Conservation (phyloP, 441 rosid genomes). For the Bocquillonia castaneifolia region DNA sequence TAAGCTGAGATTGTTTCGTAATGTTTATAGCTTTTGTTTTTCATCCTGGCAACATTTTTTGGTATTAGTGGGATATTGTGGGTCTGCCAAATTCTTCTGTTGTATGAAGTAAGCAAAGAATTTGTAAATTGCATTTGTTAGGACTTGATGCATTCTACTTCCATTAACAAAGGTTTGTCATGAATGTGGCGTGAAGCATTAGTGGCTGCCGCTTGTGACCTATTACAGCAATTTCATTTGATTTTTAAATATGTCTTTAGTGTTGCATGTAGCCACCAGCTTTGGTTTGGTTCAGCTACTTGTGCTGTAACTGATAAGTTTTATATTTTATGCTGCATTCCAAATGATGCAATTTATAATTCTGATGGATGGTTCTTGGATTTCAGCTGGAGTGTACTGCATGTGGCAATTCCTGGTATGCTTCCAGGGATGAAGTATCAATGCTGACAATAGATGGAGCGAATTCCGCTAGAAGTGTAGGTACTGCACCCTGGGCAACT, state of each 20-base stretch:
- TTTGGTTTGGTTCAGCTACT: not conserved
- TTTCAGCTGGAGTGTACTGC: constrained; percentile 81
- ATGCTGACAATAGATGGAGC: constrained; percentile 65
- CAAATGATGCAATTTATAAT: not conserved
- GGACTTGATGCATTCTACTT: not conserved
- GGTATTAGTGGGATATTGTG: too few species aligned
- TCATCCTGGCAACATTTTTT: too few species aligned
- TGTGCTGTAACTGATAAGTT: not conserved
- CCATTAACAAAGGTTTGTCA: not conserved
- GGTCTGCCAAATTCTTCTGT: constrained; percentile 1
- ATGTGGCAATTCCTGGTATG: constrained; percentile 89
- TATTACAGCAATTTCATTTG: not conserved
- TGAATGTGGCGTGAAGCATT: not conserved
- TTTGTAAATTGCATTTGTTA: not conserved
- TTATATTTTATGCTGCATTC: not conserved
- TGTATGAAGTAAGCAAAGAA: not conserved
- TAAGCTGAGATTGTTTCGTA: not conserved
- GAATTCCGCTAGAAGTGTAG: constrained; percentile 41
- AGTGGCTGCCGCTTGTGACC: not conserved
- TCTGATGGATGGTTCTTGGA: not conserved
- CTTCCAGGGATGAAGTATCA: constrained; percentile 82
- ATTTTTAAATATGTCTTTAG: not conserved
- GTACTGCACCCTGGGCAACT: constrained; percentile 51
- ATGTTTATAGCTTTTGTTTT: too few species aligned
- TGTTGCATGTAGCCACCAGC: not conserved